Percentiles rank a stretch among this genome's conserved stretches.
Evolutionary conservation across 371 early-diverging fungal species (phyloP).

Genomic region (Zychaea mexicana): DNA sequence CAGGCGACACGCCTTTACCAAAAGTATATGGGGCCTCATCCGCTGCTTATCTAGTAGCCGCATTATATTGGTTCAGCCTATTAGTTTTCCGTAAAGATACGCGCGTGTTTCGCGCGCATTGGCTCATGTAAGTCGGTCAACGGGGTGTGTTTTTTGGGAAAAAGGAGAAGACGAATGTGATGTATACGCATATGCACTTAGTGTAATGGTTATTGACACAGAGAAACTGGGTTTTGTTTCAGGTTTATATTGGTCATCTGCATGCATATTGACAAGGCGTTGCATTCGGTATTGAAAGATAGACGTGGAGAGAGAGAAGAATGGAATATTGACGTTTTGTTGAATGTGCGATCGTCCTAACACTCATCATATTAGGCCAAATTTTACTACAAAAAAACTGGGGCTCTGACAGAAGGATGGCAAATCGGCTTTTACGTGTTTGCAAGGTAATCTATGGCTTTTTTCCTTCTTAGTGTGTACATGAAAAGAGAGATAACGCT

Average conservation of each 20-base stretch:
- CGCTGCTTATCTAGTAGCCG: conserved; percentile 34
- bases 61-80: conserved; percentile 36
- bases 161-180: not conserved
- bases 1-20: conserved; percentile 59
- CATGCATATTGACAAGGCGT: conserved; percentile 53
- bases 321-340: not conserved
- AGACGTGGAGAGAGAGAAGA: not conserved
- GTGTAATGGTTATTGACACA: not conserved
- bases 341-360: too few species aligned
- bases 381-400: conserved; percentile 50
- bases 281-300: conserved; percentile 48
- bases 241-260: conserved; percentile 49
- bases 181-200: too few species aligned
- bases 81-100: conserved; percentile 39
- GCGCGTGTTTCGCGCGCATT: conserved; percentile 56
- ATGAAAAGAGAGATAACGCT: too few species aligned
- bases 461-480: too few species aligned
- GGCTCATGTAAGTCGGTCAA: conserved; percentile 45
- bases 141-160: not conserved
- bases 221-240: too few species aligned
- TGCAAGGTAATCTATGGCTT: conserved; percentile 57
- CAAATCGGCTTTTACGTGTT: conserved; percentile 60
- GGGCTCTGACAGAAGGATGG: conserved; percentile 55
- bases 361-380: conserved; percentile 43
- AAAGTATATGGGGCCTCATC: conserved; percentile 44